Evolutionary conservation across 2,329 filamentous ascomycete species (phyloP), one percentile per base, ranked within the genome.

Genomic region (Zasmidium citrigriseum): DNA sequence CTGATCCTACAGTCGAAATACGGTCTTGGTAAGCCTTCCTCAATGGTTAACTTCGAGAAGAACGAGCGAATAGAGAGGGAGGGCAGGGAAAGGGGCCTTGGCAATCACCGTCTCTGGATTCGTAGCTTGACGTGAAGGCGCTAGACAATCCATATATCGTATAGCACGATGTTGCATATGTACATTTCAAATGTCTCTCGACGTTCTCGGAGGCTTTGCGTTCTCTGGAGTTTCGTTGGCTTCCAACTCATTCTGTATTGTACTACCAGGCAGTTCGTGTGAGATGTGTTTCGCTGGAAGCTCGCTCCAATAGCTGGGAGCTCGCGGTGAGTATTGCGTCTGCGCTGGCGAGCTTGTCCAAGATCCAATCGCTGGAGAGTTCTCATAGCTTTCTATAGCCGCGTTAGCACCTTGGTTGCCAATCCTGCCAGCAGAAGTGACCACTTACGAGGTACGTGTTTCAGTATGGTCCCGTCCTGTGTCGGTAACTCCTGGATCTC

Each of bases 181-280:
- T 34, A 41, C 7, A n/a, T n/a, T n/a, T 41, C 34, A n/a, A 16
- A 16, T n/a, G 7, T n/a, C 18, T 14, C 34, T 41, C 34, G 16
- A 41, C 7, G 14, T 16, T 16, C 18, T 11, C 34, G 34, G 34
- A 11, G 34, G 34, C 18, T 41, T 41, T 16, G 14, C 12, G 4
- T 9, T 11, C 16, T 41, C 34, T 16, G 50, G 25, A 11, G 18
- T 52, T 22, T 52, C 27, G 22, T 20, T 45, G 24, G 18, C 38
- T 10, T 52, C 50, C 50, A 52, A 21, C 50, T 52, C 50, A 9
- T 27, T 52, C 34, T 52, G 22, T 11, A 52, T 52, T 11, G 14
- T 29, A 52, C 50, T 44, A 12, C 50, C 50, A 44, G 50, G 50
- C 9, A 44, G 34, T 18, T 52, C 50, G 16, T 41, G 18, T 16